Evolutionary conservation across 106 monocot species (phyloP).

Genomic region (Xerophyta viscosa): DNA sequence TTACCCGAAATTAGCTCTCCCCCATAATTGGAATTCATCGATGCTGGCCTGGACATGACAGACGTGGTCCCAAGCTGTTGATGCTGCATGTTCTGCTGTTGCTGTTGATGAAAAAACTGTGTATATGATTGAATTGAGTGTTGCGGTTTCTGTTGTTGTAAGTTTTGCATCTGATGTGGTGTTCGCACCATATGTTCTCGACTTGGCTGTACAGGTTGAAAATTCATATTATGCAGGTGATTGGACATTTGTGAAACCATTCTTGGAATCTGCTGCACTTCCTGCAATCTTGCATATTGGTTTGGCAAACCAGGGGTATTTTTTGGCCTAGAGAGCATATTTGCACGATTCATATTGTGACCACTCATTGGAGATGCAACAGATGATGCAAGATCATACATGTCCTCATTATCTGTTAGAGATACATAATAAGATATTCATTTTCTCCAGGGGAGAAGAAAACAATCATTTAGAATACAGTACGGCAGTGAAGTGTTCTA

Average conservation of each 20-base stretch:
- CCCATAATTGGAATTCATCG: constrained; percentile 24
- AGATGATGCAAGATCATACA: constrained; percentile 41
- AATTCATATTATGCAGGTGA: constrained; percentile 62
- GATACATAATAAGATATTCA: too few relatives aligned
- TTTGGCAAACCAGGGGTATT: constrained; percentile 15
- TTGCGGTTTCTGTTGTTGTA: constrained; percentile 43
- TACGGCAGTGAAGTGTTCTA: too few relatives aligned
- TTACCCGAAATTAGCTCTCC: constrained; percentile 37
- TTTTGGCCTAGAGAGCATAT: constrained; percentile 46
- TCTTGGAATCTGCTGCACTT: constrained; percentile 30
- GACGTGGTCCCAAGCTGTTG: constrained; percentile 35
- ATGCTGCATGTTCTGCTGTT: constrained; percentile 29
- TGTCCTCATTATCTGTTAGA: constrained; percentile 33
- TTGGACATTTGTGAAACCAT: constrained; percentile 42
- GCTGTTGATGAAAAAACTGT: constrained; percentile 31
- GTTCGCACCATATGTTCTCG: constrained; percentile 36
- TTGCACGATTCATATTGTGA: constrained; percentile 39
- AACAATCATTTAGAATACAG: too few relatives aligned
- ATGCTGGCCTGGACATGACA: constrained; percentile 26
- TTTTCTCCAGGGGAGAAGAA: too few relatives aligned
- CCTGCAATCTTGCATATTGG: constrained; percentile 40
- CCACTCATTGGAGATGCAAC: constrained; percentile 31
- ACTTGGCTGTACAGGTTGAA: constrained; percentile 35
- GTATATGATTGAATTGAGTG: constrained; percentile 37
- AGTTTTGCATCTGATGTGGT: constrained; percentile 40